phyloP scores from a whole-genome alignment of 768 basidiomycete species.

The Suillus subalutaceus region DNA sequence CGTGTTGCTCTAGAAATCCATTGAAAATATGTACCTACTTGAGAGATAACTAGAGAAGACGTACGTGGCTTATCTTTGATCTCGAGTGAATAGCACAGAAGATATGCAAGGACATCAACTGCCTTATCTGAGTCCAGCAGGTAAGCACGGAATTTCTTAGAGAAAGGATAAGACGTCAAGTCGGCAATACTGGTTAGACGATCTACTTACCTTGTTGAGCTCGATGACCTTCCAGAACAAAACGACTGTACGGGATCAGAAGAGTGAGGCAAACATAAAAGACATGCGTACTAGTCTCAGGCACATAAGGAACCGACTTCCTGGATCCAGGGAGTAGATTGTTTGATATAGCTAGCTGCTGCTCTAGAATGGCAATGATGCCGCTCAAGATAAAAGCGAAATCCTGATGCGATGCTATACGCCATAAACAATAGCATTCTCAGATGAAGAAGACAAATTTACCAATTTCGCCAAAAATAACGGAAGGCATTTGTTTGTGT shows the following conservation, averaged over 20 bases:
- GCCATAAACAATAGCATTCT: conserved; percentile 15
- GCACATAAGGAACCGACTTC: conserved; percentile 78
- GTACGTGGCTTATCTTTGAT: conserved; percentile 93
- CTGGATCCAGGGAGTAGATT: conserved; percentile 85
- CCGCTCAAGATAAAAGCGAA: conserved; percentile 84
- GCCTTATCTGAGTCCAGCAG: conserved; percentile 80
- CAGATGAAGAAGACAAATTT: conserved; percentile 11
- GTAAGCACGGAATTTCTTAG: conserved; percentile 88
- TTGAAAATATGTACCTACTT: conserved; percentile 13
- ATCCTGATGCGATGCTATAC: conserved; percentile 85
- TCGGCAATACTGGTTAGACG: background rate
- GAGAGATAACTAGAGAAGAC: conserved; percentile 26
- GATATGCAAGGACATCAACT: conserved; percentile 75
- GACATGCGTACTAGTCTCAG: conserved; percentile 72
- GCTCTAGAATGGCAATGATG: conserved; percentile 64
- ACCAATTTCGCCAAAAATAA: conserved; percentile 92
- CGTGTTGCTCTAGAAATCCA: conserved; percentile 74
- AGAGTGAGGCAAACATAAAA: conserved; percentile 1
- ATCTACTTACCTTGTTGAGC: conserved; percentile 74
- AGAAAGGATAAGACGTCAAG: conserved; percentile 9
- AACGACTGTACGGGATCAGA: conserved; percentile 52
- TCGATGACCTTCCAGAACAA: conserved; percentile 93
- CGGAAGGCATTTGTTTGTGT: conserved; percentile 84
- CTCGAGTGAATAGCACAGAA: conserved; percentile 81
- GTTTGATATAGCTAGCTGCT: conserved; percentile 74